These are phyloP conservation scores for Fragilaria crotonensis DNA, from an alignment of 108 stramenopile species.

Conservation along the genomic window DNA sequence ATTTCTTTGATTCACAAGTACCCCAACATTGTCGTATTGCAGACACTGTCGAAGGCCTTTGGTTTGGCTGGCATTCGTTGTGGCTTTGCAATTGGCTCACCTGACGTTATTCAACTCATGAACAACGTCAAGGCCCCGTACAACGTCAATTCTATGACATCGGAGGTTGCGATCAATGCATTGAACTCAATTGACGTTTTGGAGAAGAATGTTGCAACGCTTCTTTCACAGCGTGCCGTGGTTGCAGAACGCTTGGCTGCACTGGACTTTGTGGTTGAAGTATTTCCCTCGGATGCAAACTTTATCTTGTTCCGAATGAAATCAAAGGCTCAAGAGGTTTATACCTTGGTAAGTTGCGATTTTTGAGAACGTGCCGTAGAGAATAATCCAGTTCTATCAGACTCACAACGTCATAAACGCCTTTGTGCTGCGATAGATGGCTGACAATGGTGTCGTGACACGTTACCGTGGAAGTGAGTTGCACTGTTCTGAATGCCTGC, in stretches of 20 bases:
- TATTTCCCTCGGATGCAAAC: constrained; percentile 83
- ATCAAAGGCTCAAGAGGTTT: constrained; percentile 64
- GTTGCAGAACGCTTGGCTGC: constrained; percentile 45
- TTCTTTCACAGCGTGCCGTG: constrained; percentile 54
- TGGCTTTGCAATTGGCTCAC: constrained; percentile 85
- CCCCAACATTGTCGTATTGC: constrained; percentile 84
- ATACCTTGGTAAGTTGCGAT: constrained; percentile 46
- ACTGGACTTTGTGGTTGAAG: constrained; percentile 70
- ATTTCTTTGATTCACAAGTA: constrained; percentile 52
- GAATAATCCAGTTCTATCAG: no score
- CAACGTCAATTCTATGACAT: constrained; percentile 87
- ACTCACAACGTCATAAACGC: no score
- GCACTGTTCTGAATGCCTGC: constrained; percentile 90
- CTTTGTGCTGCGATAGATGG: no score
- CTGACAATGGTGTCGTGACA: constrained; percentile 82
- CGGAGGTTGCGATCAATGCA: constrained; percentile 77
- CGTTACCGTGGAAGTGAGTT: constrained; percentile 90
- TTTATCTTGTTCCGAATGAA: constrained; percentile 83
- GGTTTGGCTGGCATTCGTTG: constrained; percentile 94
- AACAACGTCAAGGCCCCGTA: constrained; percentile 97
- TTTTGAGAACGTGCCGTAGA: no score
- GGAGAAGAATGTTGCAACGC: constrained; percentile 43
- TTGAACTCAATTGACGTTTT: constrained; percentile 47
- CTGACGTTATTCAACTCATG: constrained; percentile 88
- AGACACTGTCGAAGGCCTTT: constrained; percentile 95